Percentiles rank a stretch among this genome's conserved stretches.
Evolutionary conservation across 164 flowering plant genomes (phyloP).

Genomic region (Vitis rupestris): DNA sequence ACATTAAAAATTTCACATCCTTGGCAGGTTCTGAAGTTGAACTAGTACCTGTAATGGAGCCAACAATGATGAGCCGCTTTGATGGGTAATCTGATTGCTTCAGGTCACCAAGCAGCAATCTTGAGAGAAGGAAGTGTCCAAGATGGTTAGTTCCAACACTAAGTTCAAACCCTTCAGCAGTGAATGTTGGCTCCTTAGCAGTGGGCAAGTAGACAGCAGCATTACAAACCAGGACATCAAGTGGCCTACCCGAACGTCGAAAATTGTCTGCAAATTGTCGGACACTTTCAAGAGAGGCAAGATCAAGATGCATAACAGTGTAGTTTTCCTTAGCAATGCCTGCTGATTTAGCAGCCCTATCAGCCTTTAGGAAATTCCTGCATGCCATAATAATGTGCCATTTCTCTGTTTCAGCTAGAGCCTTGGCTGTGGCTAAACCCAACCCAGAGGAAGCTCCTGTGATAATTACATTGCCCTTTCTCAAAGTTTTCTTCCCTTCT

Average conservation of each 20-base stretch:
- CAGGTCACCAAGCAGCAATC: slow-evolving; percentile 79
- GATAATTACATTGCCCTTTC: slow-evolving; percentile 75
- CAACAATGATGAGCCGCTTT: slow-evolving; percentile 85
- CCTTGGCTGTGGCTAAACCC: slow-evolving; percentile 92
- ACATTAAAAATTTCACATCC: too few species aligned
- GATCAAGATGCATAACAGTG: slow-evolving; percentile 88
- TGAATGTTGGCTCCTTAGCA: slow-evolving; percentile 86
- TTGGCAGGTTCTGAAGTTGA: too few species aligned
- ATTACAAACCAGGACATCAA: slow-evolving; percentile 92
- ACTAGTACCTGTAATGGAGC: slow-evolving; percentile 85
- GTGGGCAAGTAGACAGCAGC: slow-evolving; percentile 96
- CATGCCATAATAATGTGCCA: slow-evolving; percentile 97
- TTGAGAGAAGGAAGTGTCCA: slow-evolving; percentile 86
- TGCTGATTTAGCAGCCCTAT: slow-evolving; percentile 82
- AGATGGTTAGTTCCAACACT: slow-evolving; percentile 96
- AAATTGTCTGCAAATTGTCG: slow-evolving; percentile 88
- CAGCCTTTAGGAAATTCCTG: slow-evolving; percentile 94
- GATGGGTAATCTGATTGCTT: slow-evolving; percentile 87
- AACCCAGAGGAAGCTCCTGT: slow-evolving; percentile 99
- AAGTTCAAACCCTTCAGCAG: slow-evolving; percentile 95
- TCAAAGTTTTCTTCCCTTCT: slow-evolving; percentile 79
- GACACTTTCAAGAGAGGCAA: slow-evolving; percentile 96
- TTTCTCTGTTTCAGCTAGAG: slow-evolving; percentile 81
- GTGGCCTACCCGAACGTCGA: slow-evolving; percentile 61
- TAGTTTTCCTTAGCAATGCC: slow-evolving; percentile 83